phyloP scores from a whole-genome alignment of 78 protist species.

The Dictyostelium citrinum region DNA sequence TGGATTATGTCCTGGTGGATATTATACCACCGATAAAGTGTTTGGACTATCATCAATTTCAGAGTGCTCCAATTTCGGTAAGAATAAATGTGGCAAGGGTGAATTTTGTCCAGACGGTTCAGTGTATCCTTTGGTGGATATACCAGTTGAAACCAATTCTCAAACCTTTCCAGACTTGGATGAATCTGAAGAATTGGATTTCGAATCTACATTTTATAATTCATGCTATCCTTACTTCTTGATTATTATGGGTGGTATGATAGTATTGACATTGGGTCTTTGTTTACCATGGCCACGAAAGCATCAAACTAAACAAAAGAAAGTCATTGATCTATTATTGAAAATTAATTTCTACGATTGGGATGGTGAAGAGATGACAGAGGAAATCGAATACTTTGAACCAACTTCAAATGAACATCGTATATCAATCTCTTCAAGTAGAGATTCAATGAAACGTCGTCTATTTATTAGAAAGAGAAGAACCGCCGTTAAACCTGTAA shows the following conservation, averaged over 20 bases:
- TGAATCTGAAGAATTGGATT: conserved; percentile 36
- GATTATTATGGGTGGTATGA: conserved; percentile 28
- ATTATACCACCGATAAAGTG: background rate
- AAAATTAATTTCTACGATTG: conserved; percentile 53
- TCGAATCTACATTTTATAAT: conserved; percentile 61
- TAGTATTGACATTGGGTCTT: background rate
- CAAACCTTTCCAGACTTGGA: conserved; percentile 7
- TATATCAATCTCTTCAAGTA: background rate
- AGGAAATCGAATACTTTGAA: conserved; percentile 20
- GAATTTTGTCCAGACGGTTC: conserved; percentile 71
- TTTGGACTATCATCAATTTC: conserved; percentile 1
- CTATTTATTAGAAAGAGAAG: conserved; percentile 38
- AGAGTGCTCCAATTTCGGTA: conserved; percentile 13
- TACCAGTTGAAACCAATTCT: background rate
- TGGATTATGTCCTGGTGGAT: conserved; percentile 60
- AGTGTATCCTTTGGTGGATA: background rate
- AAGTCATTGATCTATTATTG: background rate
- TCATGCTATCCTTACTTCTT: conserved; percentile 66
- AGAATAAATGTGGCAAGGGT: background rate
- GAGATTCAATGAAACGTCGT: conserved; percentile 3
- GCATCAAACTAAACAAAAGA: background rate
- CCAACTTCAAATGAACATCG: background rate
- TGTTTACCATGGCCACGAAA: conserved; percentile 62
- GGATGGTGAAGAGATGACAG: conserved; percentile 55
- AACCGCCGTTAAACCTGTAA: conserved; percentile 42